Conservation (phyloP, 2,329 filamentous ascomycete species). For the Ophiostoma angusticollis region DNA sequence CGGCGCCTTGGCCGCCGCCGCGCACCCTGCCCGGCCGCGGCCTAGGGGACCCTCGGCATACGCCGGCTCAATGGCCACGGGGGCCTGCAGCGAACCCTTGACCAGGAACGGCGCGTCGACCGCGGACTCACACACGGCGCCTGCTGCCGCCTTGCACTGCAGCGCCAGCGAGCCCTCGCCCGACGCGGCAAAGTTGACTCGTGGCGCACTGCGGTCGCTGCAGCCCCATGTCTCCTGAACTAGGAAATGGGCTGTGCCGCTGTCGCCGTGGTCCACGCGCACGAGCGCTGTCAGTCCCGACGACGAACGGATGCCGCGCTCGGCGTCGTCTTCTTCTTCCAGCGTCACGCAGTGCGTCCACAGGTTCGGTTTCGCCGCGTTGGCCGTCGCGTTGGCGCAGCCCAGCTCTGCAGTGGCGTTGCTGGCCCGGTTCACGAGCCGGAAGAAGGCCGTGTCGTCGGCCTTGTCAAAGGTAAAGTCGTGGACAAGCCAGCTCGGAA, state of each 20-base stretch:
- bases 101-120: slow-evolving; percentile 13
- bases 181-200: slow-evolving; percentile 13
- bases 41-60: slow-evolving; percentile 15
- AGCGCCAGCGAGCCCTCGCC: slow-evolving; percentile 12
- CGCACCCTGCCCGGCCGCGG: slow-evolving; percentile 14
- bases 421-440: slow-evolving; percentile 15
- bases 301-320: slow-evolving; percentile 5
- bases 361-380: neutral
- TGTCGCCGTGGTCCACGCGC: neutral
- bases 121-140: slow-evolving; percentile 4
- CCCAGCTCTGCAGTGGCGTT: slow-evolving; percentile 11
- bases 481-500: slow-evolving; percentile 17
- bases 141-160: slow-evolving; percentile 3
- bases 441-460: slow-evolving; percentile 7
- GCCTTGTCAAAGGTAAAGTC: slow-evolving; percentile 8
- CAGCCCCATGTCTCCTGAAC: slow-evolving; percentile 16
- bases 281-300: slow-evolving; percentile 9
- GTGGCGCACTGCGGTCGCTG: slow-evolving; percentile 11
- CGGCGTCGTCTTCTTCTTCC: no score
- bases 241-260: slow-evolving; percentile 5
- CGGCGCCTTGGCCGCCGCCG: slow-evolving; percentile 6
- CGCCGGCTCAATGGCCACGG: slow-evolving; percentile 15
- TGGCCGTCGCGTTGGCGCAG: slow-evolving; percentile 8
- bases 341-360: neutral
- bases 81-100: slow-evolving; percentile 30